Evolutionary conservation across 78 protist genomes (phyloP).

Genomic region (Tieghemostelium lacteum): DNA sequence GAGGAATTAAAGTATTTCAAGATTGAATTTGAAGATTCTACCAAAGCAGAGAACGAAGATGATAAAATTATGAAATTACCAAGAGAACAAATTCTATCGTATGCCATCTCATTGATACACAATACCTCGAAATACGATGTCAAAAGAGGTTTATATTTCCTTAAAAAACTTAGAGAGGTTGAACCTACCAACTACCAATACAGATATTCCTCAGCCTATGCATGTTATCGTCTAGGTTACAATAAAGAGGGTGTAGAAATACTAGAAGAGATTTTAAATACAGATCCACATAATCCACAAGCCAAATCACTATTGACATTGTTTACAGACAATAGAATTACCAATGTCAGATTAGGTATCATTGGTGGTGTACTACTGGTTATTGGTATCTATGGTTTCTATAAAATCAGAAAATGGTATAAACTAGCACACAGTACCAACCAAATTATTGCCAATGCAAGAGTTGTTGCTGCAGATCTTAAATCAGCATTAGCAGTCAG

Average conservation of each 20-base stretch:
- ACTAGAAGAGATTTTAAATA: conserved; percentile 41
- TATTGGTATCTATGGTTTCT: conserved; percentile 40
- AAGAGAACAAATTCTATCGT: conserved; percentile 54
- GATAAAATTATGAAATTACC: conserved; percentile 59
- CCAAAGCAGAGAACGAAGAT: conserved; percentile 44
- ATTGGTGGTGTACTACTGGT: background rate
- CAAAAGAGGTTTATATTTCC: conserved; percentile 59
- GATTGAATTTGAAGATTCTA: conserved; percentile 9
- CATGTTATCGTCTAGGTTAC: conserved; percentile 52
- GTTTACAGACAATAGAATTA: conserved; percentile 43
- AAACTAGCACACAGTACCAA: background rate
- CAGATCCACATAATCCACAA: conserved; percentile 77
- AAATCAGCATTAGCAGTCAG: background rate
- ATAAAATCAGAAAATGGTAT: conserved; percentile 38
- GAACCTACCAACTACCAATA: conserved; percentile 46
- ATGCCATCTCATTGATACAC: conserved; percentile 41
- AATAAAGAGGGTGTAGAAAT: conserved; percentile 43
- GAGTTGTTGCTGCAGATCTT: background rate
- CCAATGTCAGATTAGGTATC: conserved; percentile 46
- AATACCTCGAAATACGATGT: conserved; percentile 16
- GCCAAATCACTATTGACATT: conserved; percentile 45
- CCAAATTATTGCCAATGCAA: background rate
- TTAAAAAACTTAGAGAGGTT: conserved; percentile 10
- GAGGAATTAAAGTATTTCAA: conserved; percentile 58
- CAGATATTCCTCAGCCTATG: conserved; percentile 49